These are phyloP conservation scores for Curvularia spicifera DNA, from an alignment of 2,329 filamentous ascomycete species.

Conservation along the genomic window DNA sequence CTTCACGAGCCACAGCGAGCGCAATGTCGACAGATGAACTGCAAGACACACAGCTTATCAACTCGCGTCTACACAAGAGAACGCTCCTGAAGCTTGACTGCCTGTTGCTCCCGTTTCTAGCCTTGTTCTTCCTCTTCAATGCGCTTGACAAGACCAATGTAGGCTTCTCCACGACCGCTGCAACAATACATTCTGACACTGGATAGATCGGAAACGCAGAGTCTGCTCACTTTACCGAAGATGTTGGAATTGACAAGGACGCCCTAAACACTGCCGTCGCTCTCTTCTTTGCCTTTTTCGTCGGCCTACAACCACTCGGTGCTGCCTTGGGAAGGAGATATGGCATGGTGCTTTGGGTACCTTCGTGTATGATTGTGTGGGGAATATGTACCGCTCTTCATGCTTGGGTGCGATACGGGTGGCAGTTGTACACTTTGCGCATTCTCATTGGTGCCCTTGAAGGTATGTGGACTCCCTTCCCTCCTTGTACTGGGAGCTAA, in stretches of 20 bases:
- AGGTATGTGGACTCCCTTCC: slow-evolving; percentile 34
- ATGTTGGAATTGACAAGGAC: slow-evolving; percentile 59
- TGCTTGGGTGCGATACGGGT: slow-evolving; percentile 54
- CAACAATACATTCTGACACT: background rate
- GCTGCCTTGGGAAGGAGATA: slow-evolving; percentile 64
- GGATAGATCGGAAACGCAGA: slow-evolving; percentile 60
- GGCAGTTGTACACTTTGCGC: slow-evolving; percentile 56
- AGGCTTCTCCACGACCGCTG: slow-evolving; percentile 1
- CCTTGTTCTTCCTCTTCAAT: slow-evolving; percentile 60
- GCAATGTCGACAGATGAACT: slow-evolving; percentile 19
- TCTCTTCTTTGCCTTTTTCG: slow-evolving; percentile 65
- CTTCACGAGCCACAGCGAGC: slow-evolving; percentile 9
- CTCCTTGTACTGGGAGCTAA: slow-evolving; percentile 22
- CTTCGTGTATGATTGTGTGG: slow-evolving; percentile 63
- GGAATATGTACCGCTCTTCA: slow-evolving; percentile 58
- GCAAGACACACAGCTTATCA: slow-evolving; percentile 6
- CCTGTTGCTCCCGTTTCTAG: slow-evolving; percentile 59
- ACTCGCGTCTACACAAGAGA: slow-evolving; percentile 36
- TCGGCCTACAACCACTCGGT: slow-evolving; percentile 63
- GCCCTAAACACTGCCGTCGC: slow-evolving; percentile 64
- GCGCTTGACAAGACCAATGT: slow-evolving; percentile 60
- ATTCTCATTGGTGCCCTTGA: slow-evolving; percentile 57
- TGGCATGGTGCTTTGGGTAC: slow-evolving; percentile 63
- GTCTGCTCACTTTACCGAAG: slow-evolving; percentile 64
- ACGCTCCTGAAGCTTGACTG: slow-evolving; percentile 59